Evolutionary conservation across 306 rosid species (phyloP), one percentile per base, ranked within the genome.

Genomic region (Cercis canadensis): DNA sequence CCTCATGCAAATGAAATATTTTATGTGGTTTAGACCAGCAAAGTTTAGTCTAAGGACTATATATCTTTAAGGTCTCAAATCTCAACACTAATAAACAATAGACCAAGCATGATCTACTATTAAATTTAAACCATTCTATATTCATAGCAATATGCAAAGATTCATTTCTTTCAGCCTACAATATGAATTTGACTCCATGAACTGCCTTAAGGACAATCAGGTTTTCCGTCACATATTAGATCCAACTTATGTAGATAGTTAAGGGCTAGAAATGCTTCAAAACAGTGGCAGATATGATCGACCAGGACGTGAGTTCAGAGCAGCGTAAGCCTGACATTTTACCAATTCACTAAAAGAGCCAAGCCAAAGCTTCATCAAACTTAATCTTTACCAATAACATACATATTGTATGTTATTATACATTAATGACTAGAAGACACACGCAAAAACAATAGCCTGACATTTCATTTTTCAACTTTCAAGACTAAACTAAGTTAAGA

Each of bases 1-100:
- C 24, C n/a, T 57, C 43, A 67, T 34, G 53, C 51, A 56, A 29
- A 47, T 52, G 31, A 62, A 45, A 29, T 49, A 31, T 47, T 57
- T 33, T 18, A 36, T 45, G 46, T 41, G 49, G 62, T 46, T 36
- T 34, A 10, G 6, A 46, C 37, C 57, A 47, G 11, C 3, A 18
- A 54, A 36, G 18, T 59, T 45, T 24, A 67, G 51, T 31, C 29
- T 41, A 39, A 39, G 40, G 54, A 64, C 63, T 63, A 13, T 62
- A 21, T n/a, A 47, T 51, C 29, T 45, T 58, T 0, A 11, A 40
- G 41, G 32, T 37, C 29, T 24, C 1, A 24, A 24, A 24, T 24
- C 29, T 24, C 1, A 24, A 24, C 3, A 24, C 17, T 7, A 19
- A 57, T 11, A 68, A 67, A 65, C 75, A 68, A 15, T n/a, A 33